Conservation (phyloP, 2,329 filamentous ascomycete genomes). For the Graphiopsis chlorocephala region DNA sequence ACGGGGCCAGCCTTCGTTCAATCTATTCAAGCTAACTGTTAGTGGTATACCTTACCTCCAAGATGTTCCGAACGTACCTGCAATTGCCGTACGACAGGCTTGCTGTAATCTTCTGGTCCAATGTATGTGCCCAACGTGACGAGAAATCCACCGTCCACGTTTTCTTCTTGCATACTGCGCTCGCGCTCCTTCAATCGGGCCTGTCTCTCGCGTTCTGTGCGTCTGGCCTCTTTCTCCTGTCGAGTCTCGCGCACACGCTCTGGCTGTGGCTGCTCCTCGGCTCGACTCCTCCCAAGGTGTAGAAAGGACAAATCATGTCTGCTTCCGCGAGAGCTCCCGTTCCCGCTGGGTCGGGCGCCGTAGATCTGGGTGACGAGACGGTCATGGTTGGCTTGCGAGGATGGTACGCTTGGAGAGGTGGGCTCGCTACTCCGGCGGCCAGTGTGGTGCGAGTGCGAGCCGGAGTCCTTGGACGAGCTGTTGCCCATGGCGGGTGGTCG, state of each 20-base stretch:
- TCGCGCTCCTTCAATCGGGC: constrained; percentile 80
- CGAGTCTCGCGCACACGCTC: constrained; percentile 78
- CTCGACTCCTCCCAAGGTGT: constrained; percentile 51
- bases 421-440: constrained; percentile 17
- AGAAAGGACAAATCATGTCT: constrained; percentile 59
- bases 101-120: constrained; percentile 89
- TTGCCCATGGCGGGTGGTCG: constrained; percentile 42
- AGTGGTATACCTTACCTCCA: constrained; percentile 37
- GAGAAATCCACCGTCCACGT: constrained; percentile 89
- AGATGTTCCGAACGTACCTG: constrained; percentile 44
- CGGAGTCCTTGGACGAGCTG: constrained; percentile 46
- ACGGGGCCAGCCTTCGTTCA: constrained; percentile 86
- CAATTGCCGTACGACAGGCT: constrained; percentile 79
- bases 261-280: constrained; percentile 36
- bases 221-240: constrained; percentile 84
- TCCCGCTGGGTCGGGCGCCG: constrained; percentile 42
- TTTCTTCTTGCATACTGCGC: constrained; percentile 83
- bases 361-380: constrained; percentile 39
- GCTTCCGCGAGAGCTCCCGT: constrained; percentile 45
- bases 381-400: constrained; percentile 25
- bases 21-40: constrained; percentile 56
- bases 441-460: constrained; percentile 30
- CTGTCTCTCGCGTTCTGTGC: constrained; percentile 75
- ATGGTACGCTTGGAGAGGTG: constrained; percentile 27
- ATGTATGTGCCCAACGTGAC: constrained; percentile 94